Percentiles rank a stretch among this genome's conserved stretches.
Conservation (phyloP, 768 basidiomycete species). For the Dentipellis sp. region DNA sequence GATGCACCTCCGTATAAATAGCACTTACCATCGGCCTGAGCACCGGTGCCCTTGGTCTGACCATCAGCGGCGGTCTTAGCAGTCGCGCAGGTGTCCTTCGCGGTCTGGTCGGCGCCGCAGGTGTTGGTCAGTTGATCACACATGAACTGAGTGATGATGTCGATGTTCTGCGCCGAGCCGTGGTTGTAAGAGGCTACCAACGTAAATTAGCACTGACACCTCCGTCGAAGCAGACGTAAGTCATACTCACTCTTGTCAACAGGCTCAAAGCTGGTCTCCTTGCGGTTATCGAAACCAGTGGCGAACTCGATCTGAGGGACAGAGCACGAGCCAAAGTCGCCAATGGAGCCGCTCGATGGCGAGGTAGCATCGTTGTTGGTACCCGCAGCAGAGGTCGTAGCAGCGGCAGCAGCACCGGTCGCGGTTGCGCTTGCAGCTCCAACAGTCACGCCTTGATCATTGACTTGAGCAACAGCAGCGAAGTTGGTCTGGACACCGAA, state of each 20-base stretch:
- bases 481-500: constrained; percentile 50
- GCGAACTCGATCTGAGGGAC: constrained; percentile 48
- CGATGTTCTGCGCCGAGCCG: constrained; percentile 15
- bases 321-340: constrained; percentile 37
- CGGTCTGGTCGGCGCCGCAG: constrained; percentile 40
- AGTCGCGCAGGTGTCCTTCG: constrained; percentile 31
- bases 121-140: constrained; percentile 41
- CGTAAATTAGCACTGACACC: constrained; percentile 13
- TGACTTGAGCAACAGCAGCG: constrained; percentile 29
- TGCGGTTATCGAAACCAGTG: constrained; percentile 41
- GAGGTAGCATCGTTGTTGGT: neutral
- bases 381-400: constrained; percentile 1
- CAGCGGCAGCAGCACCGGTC: constrained; percentile 9
- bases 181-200: constrained; percentile 8
- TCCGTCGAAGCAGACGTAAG: neutral
- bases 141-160: constrained; percentile 45
- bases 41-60: constrained; percentile 27
- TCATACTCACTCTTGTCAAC: constrained; percentile 30
- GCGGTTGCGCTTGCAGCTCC: constrained; percentile 14
- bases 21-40: constrained; percentile 5
- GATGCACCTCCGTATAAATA: neutral
- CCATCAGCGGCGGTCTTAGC: constrained; percentile 34
- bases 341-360: constrained; percentile 16
- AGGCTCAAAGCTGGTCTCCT: constrained; percentile 47
- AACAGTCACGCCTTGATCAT: constrained; percentile 30